Evolutionary conservation across 208 protist genomes (phyloP), one percentile per base, ranked within the genome.

Genomic region (Crithidia mellificae): DNA sequence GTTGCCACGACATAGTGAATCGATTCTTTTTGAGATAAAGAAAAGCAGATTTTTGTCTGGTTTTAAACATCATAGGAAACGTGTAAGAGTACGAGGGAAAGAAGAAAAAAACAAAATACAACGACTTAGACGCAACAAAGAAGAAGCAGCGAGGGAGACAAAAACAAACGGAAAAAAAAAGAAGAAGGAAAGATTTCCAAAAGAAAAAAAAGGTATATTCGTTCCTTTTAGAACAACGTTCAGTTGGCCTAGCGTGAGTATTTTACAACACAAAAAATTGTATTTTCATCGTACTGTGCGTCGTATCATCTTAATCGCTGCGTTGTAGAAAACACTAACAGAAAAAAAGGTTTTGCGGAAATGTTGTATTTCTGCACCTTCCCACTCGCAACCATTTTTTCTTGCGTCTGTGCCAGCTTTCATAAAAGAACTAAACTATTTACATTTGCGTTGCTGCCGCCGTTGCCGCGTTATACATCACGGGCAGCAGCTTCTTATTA

Each of bases 371-470:
- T n/a, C n/a, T n/a, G n/a, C n/a, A n/a, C n/a, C n/a, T n/a, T n/a
- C n/a, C n/a, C n/a, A n/a, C 36, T 41, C 36, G 15, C 41, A 20
- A 6, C 8, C 17, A 17, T 46, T 46, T 46, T 17, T 46, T 17
- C 17, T 46, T 46, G 3, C 41, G 8, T 46, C 41, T 6, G 5
- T 11, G 11, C 34, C 34, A 11, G 7, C 34, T 38, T 38, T 38
- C 34, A 11, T 11, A 38, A 38, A 38, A 38, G 34, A 38, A 11
- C 7, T 5, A 38, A 38, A 38, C 7, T 38, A 11, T 53, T 22
- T 65, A 68, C 63, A 57, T 55, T 7, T 68, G 52, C 34, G 51
- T 56, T 15, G 63, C 36, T 29, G 63, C n/a, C 11, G 63, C 63
- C 0, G 63, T 59, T 12, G 51, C 63, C 36, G 51, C 51, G 30